Evolutionary conservation across 352 stramenopile genomes (phyloP).

Genomic region (Phytophthora lateralis): DNA sequence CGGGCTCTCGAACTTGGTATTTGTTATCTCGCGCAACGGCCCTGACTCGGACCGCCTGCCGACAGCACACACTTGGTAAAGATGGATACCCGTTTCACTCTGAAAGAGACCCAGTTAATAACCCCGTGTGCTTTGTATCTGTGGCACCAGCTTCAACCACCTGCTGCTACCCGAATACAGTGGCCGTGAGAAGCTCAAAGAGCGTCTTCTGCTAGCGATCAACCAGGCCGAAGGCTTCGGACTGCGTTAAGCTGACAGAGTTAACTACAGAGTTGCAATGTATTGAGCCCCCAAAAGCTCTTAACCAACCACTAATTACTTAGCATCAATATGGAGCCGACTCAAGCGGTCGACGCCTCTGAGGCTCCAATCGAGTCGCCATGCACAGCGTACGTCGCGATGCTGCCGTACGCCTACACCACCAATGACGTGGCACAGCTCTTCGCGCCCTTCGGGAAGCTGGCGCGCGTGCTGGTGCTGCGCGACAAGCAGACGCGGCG

Average conservation of each 20-base stretch:
- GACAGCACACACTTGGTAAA: slow-evolving; percentile 86
- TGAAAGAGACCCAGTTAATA: slow-evolving; percentile 12
- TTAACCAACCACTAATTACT: neutral
- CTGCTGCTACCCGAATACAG: slow-evolving; percentile 87
- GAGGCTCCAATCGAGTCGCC: slow-evolving; percentile 18
- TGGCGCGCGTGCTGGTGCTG: slow-evolving; percentile 79
- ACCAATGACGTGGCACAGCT: slow-evolving; percentile 89
- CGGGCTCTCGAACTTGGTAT: slow-evolving; percentile 78
- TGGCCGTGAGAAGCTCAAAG: slow-evolving; percentile 76
- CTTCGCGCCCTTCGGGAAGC: slow-evolving; percentile 74
- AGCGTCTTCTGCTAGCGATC: slow-evolving; percentile 82
- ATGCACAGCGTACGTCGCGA: slow-evolving; percentile 85
- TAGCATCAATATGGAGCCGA: slow-evolving; percentile 13
- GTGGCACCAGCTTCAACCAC: slow-evolving; percentile 78
- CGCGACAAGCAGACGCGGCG: slow-evolving; percentile 75
- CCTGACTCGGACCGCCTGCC: slow-evolving; percentile 83
- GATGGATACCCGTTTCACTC: slow-evolving; percentile 3
- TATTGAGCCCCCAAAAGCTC: neutral
- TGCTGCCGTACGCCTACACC: slow-evolving; percentile 89
- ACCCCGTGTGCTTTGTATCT: slow-evolving; percentile 18
- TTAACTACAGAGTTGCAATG: slow-evolving; percentile 8
- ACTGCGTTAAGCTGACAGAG: slow-evolving; percentile 59
- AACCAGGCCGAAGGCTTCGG: slow-evolving; percentile 86
- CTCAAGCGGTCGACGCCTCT: neutral
- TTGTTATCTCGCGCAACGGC: slow-evolving; percentile 87